A percentile compares a stretch with the other conserved stretches of the same genome.
phyloP scores from a whole-genome alignment of 2,329 filamentous ascomycete genomes.

The Lachnellula suecica region DNA sequence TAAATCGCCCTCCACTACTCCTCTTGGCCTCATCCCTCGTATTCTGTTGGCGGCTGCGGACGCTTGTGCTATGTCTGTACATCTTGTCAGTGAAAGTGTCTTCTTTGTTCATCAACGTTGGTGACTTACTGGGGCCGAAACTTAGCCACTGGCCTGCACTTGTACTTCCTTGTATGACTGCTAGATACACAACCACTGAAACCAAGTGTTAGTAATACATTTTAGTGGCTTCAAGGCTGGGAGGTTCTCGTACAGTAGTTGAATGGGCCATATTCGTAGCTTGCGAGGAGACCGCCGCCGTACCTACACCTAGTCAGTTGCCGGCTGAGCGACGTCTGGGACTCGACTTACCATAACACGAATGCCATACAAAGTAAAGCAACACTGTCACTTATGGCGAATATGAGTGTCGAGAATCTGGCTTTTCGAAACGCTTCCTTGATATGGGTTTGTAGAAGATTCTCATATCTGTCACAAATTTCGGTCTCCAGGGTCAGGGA shows the following conservation, averaged over 20 bases:
- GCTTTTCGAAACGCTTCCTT: slow-evolving; percentile 45
- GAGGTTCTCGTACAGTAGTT: slow-evolving; percentile 39
- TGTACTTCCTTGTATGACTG: slow-evolving; percentile 50
- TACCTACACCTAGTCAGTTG: slow-evolving; percentile 26
- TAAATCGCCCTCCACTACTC: background rate
- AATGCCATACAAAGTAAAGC: slow-evolving; percentile 58
- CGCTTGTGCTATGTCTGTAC: slow-evolving; percentile 51
- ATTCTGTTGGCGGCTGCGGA: slow-evolving; percentile 60
- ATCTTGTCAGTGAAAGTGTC: background rate
- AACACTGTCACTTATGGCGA: slow-evolving; percentile 53
- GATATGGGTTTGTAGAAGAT: slow-evolving; percentile 45
- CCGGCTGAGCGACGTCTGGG: background rate
- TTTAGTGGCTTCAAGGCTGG: slow-evolving; percentile 57
- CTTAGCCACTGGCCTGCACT: slow-evolving; percentile 52
- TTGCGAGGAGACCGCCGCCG: slow-evolving; percentile 42
- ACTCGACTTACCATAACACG: slow-evolving; percentile 48
- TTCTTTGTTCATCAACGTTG: slow-evolving; percentile 8
- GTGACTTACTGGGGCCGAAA: slow-evolving; percentile 39
- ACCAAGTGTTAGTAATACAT: slow-evolving; percentile 46
- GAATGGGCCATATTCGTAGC: slow-evolving; percentile 36
- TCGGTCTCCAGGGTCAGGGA: slow-evolving; percentile 58
- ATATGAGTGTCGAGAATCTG: slow-evolving; percentile 46
- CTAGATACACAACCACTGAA: slow-evolving; percentile 51
- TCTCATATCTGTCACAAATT: slow-evolving; percentile 49
- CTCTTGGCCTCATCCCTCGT: slow-evolving; percentile 35